Base-by-base conservation (phyloP, 148 eudicot species). In the Amaranthus cruentus region DNA sequence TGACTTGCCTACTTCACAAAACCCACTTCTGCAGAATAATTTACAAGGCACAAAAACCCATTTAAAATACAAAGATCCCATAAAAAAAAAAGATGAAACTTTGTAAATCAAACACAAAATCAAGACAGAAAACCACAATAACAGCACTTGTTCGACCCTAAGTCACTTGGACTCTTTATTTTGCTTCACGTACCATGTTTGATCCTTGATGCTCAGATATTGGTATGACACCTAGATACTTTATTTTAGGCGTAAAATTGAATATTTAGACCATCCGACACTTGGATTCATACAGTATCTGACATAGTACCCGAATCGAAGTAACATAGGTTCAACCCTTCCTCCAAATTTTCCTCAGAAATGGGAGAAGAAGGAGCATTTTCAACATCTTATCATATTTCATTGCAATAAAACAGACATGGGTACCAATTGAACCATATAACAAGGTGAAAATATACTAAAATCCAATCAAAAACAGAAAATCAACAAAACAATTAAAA, bases 401-500 rank as follows among this genome's bases (percentile, higher is more conserved):
- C 7, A 10, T 5, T 11, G 15, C 7, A 2, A 18, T 7, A 76
- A 55, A 47, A 28, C 38, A 4, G 5, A 59, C 57, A 43, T 48
- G 56, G 47, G 55, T n/a, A 67, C 42, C 44, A 46, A 59, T 18
- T 13, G 63, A 11, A 74, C 56, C 54, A 58, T 44, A 63, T 18
- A 53, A 62, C 7, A 5, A 63, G n/a, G 51, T 38, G 46, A 68
- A 49, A 47, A 4, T 48, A 3, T 6, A 28, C 38, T 28, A 28
- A 1, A 28, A 28, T 28, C 38, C 48, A 52, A 66, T 66, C 47
- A 78, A 18, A 14, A 38, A 15, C n/a, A 62, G 7, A 6, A 52
- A 70, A 9, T 44, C 62, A 67, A 52, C 48, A 60, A 67, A 59
- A 59, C 15, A 80, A 47, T 9, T 54, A 63, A 43, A 57, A 28